These are phyloP conservation scores for Syncephalis plumigaleata DNA, from an alignment of 371 early-diverging fungal genomes.

Conservation along the genomic window DNA sequence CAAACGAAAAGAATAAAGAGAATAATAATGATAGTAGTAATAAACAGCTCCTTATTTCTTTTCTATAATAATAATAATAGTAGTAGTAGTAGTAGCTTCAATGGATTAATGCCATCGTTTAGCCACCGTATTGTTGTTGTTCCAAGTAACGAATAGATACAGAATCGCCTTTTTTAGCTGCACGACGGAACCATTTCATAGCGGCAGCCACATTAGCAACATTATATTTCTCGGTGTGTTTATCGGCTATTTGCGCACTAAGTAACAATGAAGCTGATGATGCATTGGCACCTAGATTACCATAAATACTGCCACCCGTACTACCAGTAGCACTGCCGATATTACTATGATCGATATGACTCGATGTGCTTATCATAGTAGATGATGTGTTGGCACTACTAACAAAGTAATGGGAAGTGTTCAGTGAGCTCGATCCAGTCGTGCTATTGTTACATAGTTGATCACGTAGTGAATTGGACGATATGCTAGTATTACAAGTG, in stretches of 20 bases:
- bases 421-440: too few species aligned
- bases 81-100: too few species aligned
- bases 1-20: too few species aligned
- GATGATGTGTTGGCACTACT: neutral
- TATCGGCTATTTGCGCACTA: neutral
- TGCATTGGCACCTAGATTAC: neutral
- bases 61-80: too few species aligned
- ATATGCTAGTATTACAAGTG: constrained; percentile 2
- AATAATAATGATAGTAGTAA: too few species aligned
- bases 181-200: constrained; percentile 19
- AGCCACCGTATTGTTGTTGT: constrained; percentile 6
- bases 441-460: too few species aligned
- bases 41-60: too few species aligned
- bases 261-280: neutral
- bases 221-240: constrained; percentile 14
- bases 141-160: constrained; percentile 18
- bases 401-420: neutral
- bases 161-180: constrained; percentile 19
- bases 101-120: too few species aligned
- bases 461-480: too few species aligned
- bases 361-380: neutral
- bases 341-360: too few species aligned
- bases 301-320: constrained; percentile 1
- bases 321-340: neutral
- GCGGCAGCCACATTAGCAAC: constrained; percentile 19